Evolutionary conservation across 2,329 filamentous ascomycete genomes (phyloP).

Genomic region (Canariomyces notabilis): DNA sequence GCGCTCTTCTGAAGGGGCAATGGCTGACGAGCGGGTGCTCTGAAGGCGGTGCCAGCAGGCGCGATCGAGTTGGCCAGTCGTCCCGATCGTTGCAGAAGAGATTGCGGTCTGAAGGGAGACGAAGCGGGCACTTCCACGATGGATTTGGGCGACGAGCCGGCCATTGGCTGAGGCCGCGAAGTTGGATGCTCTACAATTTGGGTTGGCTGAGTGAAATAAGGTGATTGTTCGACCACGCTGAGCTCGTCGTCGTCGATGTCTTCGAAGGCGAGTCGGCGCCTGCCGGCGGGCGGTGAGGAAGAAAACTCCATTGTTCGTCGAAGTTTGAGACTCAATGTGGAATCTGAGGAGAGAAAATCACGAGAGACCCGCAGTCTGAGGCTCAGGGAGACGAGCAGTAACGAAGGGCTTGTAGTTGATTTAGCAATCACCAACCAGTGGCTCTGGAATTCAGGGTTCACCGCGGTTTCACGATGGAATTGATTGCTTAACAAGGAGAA

Average conservation of each 20-base stretch:
- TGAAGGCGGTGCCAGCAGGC: slow-evolving; percentile 68
- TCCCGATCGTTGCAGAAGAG: slow-evolving; percentile 21
- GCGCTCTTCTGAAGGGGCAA: slow-evolving; percentile 20
- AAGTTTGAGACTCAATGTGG: neutral
- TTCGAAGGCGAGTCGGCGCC: slow-evolving; percentile 14
- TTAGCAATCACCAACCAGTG: too few species aligned
- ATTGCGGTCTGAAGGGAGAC: slow-evolving; percentile 58
- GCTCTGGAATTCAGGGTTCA: too few species aligned
- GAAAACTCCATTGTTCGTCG: slow-evolving; percentile 20
- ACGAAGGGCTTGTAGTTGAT: too few species aligned
- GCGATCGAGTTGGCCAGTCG: slow-evolving; percentile 53
- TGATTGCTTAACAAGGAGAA: too few species aligned
- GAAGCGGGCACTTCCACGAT: slow-evolving; percentile 81
- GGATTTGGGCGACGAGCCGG: slow-evolving; percentile 41
- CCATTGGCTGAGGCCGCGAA: slow-evolving; percentile 27
- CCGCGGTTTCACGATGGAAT: too few species aligned
- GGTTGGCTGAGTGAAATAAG: slow-evolving; percentile 44
- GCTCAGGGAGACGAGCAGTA: too few species aligned
- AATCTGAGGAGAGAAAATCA: too few species aligned
- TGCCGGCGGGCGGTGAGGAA: slow-evolving; percentile 18
- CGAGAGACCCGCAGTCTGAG: neutral
- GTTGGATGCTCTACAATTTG: slow-evolving; percentile 40
- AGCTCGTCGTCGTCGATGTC: slow-evolving; percentile 29
- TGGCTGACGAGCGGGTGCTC: slow-evolving; percentile 30
- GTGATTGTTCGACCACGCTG: slow-evolving; percentile 36